Evolutionary conservation across 352 stramenopile genomes (phyloP).

Genomic region (Saprolegnia diclina): DNA sequence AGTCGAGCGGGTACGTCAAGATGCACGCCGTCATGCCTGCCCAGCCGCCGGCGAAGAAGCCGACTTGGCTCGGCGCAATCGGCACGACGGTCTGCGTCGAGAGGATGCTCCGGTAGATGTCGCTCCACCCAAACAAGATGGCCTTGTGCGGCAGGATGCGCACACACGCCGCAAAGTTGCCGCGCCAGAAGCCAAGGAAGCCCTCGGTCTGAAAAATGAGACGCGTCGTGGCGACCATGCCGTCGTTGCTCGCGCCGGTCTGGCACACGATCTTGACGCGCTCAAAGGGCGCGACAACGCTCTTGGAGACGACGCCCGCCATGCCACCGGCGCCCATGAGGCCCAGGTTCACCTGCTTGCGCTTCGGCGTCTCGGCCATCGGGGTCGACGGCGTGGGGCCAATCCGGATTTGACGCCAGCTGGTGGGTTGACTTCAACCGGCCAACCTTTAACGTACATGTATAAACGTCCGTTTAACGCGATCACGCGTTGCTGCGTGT

Average conservation of each 20-base stretch:
- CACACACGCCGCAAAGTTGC: conserved; percentile 68
- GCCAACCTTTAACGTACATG: too few species aligned
- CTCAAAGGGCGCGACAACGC: conserved; percentile 73
- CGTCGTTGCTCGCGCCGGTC: conserved; percentile 51
- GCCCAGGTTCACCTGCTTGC: conserved; percentile 51
- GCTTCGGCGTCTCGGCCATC: conserved; percentile 2
- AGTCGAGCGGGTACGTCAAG: conserved; percentile 81
- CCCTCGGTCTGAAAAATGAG: conserved; percentile 55
- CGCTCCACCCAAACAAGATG: conserved; percentile 77
- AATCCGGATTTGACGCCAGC: background rate
- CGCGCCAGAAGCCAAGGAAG: conserved; percentile 62
- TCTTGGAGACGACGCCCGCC: conserved; percentile 73
- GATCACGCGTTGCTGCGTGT: too few species aligned
- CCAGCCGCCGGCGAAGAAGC: conserved; percentile 63
- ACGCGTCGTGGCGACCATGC: conserved; percentile 65
- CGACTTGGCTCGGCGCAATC: conserved; percentile 42
- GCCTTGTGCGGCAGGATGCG: conserved; percentile 76
- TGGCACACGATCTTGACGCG: conserved; percentile 84
- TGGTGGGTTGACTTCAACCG: background rate
- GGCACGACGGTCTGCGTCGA: conserved; percentile 25
- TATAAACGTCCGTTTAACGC: too few species aligned
- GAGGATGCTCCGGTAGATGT: conserved; percentile 71
- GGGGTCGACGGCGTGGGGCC: background rate
- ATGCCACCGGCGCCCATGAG: conserved; percentile 65
- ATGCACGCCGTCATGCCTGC: conserved; percentile 81